Conservation (phyloP, 1,139 yeast genomes). For the Suhomyces panamericanus region DNA sequence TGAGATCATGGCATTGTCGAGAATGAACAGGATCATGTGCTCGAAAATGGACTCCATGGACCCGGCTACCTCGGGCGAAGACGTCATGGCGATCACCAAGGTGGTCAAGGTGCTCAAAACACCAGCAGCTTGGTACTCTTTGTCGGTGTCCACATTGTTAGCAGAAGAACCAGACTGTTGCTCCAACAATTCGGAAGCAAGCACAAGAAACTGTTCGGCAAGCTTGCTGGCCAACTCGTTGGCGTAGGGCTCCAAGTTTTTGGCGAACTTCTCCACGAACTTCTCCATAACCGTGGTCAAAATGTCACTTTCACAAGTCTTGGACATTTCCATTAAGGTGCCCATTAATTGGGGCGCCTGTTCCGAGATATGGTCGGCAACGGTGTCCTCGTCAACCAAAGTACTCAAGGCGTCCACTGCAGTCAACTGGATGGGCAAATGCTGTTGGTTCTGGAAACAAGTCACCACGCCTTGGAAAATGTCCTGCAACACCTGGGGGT, state of each 20-base stretch:
- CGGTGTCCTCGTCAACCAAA: constrained; percentile 48
- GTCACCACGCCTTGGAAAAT: constrained; percentile 46
- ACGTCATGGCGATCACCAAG: constrained; percentile 52
- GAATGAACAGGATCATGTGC: constrained; percentile 45
- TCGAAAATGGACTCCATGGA: constrained; percentile 41
- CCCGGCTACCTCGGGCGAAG: constrained; percentile 46
- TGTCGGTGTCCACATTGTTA: constrained; percentile 36
- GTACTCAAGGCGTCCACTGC: constrained; percentile 56
- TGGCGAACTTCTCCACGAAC: constrained; percentile 54
- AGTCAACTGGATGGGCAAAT: constrained; percentile 52
- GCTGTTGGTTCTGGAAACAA: constrained; percentile 45
- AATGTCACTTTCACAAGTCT: constrained; percentile 52
- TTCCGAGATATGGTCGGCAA: constrained; percentile 47
- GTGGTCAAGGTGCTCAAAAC: constrained; percentile 52
- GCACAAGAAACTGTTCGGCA: constrained; percentile 46
- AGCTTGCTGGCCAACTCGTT: constrained; percentile 49
- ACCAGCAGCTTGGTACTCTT: constrained; percentile 55
- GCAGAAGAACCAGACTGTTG: constrained; percentile 25
- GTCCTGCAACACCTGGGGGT: constrained; percentile 41
- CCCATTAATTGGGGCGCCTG: constrained; percentile 57
- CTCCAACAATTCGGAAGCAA: constrained; percentile 48
- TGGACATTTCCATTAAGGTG: constrained; percentile 50
- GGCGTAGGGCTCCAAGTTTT: constrained; percentile 57
- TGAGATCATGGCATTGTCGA: constrained; percentile 49
- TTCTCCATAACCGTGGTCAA: constrained; percentile 57